Conservation (phyloP, 2,329 filamentous ascomycete species). For the Neonectria sp. region DNA sequence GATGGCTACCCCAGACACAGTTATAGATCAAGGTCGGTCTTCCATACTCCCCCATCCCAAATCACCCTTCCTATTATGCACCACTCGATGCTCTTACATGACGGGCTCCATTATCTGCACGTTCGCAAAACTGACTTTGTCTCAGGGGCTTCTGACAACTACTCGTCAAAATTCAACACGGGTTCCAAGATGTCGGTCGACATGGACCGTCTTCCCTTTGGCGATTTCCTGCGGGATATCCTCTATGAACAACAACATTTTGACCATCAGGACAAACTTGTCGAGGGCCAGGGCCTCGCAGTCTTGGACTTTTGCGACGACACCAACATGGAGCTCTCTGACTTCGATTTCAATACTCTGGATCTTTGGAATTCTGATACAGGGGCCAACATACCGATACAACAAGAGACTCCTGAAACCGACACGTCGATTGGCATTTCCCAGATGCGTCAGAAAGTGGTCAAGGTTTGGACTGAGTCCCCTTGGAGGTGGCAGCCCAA, state of each 20-base stretch:
- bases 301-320: conserved; percentile 67
- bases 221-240: conserved; percentile 66
- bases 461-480: conserved; percentile 65
- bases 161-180: conserved; percentile 37
- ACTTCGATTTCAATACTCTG: conserved; percentile 66
- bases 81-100: background rate
- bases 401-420: conserved; percentile 44
- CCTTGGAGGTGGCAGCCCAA: conserved; percentile 67
- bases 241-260: conserved; percentile 63
- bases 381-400: conserved; percentile 44
- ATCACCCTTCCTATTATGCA: too few relatives aligned
- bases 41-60: background rate
- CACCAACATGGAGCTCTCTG: conserved; percentile 65
- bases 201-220: conserved; percentile 59
- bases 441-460: conserved; percentile 63
- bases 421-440: conserved; percentile 60
- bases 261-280: conserved; percentile 51
- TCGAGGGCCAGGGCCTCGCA: conserved; percentile 59
- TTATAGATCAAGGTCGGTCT: conserved; percentile 35
- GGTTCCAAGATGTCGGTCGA: conserved; percentile 42
- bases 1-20: conserved; percentile 40
- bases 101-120: too few relatives aligned
- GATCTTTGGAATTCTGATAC: conserved; percentile 64
- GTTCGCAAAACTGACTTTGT: conserved; percentile 15
- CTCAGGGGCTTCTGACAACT: conserved; percentile 22